Evolutionary conservation across 306 rosid species (phyloP).

Genomic region (Medicago lupulina): DNA sequence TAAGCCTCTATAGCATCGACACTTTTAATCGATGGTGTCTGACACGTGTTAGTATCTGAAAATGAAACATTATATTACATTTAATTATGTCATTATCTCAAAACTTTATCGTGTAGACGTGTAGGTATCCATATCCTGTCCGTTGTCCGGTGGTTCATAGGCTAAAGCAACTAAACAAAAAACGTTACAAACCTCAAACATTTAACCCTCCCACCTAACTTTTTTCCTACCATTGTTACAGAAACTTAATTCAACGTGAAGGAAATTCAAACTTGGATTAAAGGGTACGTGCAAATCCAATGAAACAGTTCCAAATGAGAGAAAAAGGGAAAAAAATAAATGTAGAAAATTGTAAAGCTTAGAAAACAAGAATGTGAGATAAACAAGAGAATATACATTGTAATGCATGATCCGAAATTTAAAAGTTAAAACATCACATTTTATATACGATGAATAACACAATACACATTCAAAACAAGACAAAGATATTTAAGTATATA

Average conservation of each 20-base stretch:
- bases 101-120: too few relatives aligned
- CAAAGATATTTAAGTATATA: constrained; percentile 20
- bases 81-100: too few relatives aligned
- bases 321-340: neutral
- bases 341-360: constrained; percentile 4
- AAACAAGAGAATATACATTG: constrained; percentile 7
- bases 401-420: constrained; percentile 42
- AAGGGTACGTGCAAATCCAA: constrained; percentile 39
- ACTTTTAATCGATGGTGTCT: too few relatives aligned
- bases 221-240: constrained; percentile 40
- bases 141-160: too few relatives aligned
- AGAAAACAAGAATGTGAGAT: constrained; percentile 36
- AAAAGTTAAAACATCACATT: constrained; percentile 24
- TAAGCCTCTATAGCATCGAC: too few relatives aligned
- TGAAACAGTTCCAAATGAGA: constrained; percentile 38
- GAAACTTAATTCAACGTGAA: constrained; percentile 32
- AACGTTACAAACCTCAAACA: constrained; percentile 32
- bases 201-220: neutral
- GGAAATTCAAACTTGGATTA: constrained; percentile 26
- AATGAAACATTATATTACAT: too few relatives aligned
- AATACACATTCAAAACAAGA: constrained; percentile 16
- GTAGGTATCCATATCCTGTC: too few relatives aligned
- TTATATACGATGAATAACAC: constrained; percentile 20
- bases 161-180: constrained; percentile 10
- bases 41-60: too few relatives aligned